phyloP scores from a whole-genome alignment of 1,284 basidiomycete species.

The Sporisorium scitamineum region DNA sequence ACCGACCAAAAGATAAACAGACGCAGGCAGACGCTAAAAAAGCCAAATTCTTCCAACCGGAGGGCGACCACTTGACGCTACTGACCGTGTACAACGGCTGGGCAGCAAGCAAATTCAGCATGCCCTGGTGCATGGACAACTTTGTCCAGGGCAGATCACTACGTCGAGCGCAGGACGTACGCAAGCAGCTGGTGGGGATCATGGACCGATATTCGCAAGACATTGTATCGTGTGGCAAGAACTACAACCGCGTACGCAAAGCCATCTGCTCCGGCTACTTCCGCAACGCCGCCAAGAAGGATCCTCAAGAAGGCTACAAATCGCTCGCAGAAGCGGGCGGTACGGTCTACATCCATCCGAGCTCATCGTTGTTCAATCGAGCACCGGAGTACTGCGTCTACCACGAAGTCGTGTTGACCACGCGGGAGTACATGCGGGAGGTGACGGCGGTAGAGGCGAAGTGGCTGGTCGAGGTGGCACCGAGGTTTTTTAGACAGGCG shows the following conservation, averaged over 20 bases:
- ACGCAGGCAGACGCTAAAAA: conserved; percentile 99
- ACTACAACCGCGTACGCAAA: conserved; percentile 91
- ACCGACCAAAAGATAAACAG: conserved; percentile 98
- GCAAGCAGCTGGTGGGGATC: conserved; percentile 96
- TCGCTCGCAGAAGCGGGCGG: conserved; percentile 86
- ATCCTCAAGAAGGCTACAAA: conserved; percentile 79
- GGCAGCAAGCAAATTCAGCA: conserved; percentile 91
- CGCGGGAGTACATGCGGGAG: conserved; percentile 88
- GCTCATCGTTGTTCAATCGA: conserved; percentile 95
- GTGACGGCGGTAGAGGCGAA: conserved; percentile 97
- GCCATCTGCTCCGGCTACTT: conserved; percentile 89
- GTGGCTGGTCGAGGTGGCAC: conserved; percentile 98
- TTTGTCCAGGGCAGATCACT: conserved; percentile 97
- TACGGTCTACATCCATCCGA: conserved; percentile 97
- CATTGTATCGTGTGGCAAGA: conserved; percentile 87
- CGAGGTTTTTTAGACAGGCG: conserved; percentile 96
- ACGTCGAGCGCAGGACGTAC: conserved; percentile 95
- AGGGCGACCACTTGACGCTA: conserved; percentile 95
- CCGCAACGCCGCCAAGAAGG: conserved; percentile 77
- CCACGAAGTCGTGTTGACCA: conserved; percentile 80
- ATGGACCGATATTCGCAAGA: conserved; percentile 99
- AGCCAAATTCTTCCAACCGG: conserved; percentile 85
- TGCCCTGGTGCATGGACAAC: conserved; percentile 82
- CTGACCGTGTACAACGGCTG: conserved; percentile 98
- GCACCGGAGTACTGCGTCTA: conserved; percentile 82